phyloP scores from a whole-genome alignment of 164 flowering plant genomes.

The Nymphaea colorata region DNA sequence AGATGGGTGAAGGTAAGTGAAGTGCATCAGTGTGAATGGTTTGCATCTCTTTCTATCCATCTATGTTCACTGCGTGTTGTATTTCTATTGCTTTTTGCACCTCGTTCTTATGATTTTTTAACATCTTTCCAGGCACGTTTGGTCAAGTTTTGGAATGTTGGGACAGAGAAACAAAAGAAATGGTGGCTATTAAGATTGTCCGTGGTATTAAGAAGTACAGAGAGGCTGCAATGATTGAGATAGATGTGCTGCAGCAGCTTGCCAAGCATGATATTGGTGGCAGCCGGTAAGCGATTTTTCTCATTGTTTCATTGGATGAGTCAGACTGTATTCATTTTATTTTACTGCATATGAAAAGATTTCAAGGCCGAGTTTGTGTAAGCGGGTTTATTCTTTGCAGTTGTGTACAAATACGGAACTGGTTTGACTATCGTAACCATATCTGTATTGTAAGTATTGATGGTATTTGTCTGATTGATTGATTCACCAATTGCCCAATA shows the following conservation, averaged over 20 bases:
- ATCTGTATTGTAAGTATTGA: constrained; percentile 99
- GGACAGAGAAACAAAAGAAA: constrained; percentile 81
- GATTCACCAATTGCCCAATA: constrained; percentile 46
- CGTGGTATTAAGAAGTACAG: constrained; percentile 87
- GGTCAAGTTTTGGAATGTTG: constrained; percentile 97
- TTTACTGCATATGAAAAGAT: too few species aligned
- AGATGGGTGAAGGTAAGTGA: constrained; percentile 77
- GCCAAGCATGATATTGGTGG: constrained; percentile 74
- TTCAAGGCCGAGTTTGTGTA: constrained; percentile 11
- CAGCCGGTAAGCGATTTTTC: constrained; percentile 48
- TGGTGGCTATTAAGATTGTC: constrained; percentile 92
- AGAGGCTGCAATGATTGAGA: constrained; percentile 96
- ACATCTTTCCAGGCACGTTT: constrained; percentile 61
- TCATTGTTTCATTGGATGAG: not conserved
- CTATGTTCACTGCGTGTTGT: not conserved
- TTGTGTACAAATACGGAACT: constrained; percentile 99
- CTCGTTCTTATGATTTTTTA: not conserved
- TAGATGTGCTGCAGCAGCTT: constrained; percentile 82
- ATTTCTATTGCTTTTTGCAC: not conserved
- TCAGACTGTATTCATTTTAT: not conserved
- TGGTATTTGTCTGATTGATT: constrained; percentile 37
- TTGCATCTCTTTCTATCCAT: not conserved
- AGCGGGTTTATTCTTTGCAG: constrained; percentile 94
- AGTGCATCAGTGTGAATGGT: not conserved
- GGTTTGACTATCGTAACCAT: constrained; percentile 99